phyloP scores from a whole-genome alignment of 192 early-diverging fungal genomes.

The Coemansia guatemalensis region DNA sequence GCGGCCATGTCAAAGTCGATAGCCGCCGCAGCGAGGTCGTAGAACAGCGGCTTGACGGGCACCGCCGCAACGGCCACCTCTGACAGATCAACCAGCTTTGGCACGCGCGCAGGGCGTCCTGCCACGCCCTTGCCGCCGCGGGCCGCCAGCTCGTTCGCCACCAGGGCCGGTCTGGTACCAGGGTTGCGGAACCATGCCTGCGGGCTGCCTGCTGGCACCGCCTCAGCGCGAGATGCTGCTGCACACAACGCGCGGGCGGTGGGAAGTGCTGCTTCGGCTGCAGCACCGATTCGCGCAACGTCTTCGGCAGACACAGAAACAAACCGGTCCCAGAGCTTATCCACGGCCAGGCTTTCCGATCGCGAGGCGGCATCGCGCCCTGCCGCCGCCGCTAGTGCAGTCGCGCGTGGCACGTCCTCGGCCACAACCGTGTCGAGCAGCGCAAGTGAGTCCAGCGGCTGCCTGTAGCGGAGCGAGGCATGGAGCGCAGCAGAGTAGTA shows the following conservation, averaged over 20 bases:
- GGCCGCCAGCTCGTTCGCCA: conserved; percentile 11
- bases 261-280: conserved; percentile 8
- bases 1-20: conserved; percentile 44
- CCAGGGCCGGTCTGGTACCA: conserved; percentile 10
- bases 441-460: conserved; percentile 31
- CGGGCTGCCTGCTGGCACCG: background rate
- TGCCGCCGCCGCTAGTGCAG: background rate
- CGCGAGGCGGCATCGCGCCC: conserved; percentile 8
- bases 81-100: conserved; percentile 30
- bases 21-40: conserved; percentile 43
- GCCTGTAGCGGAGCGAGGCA: conserved; percentile 18
- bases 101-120: conserved; percentile 9
- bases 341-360: background rate
- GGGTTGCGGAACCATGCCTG: conserved; percentile 6
- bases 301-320: conserved; percentile 8
- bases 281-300: conserved; percentile 2
- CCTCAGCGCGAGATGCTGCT: background rate
- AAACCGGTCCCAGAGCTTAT: conserved; percentile 17
- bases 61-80: conserved; percentile 20
- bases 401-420: conserved; percentile 16
- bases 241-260: conserved; percentile 20
- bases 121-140: background rate
- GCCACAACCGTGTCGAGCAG: conserved; percentile 31
- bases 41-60: conserved; percentile 47
- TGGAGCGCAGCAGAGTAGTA: conserved; percentile 36